Percentiles rank a stretch among this genome's conserved stretches.
phyloP scores from a whole-genome alignment of 257 asterid species.

The Solanum chaucha region DNA sequence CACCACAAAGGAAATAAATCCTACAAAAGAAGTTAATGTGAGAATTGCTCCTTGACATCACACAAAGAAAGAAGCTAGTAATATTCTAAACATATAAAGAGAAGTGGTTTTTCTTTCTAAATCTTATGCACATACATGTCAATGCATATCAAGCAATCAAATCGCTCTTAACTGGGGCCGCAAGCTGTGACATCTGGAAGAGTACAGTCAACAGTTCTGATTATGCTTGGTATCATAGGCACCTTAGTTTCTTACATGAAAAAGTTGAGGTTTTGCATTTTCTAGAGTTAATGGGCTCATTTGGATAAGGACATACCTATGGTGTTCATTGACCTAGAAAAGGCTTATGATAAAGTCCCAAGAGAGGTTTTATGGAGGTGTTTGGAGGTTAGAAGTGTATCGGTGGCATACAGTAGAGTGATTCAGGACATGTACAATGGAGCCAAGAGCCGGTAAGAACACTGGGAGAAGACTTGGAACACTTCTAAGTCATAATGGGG shows the following conservation, averaged over 20 bases:
- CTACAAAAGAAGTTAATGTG: neutral
- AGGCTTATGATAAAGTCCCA: neutral
- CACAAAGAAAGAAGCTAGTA: neutral
- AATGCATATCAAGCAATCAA: neutral
- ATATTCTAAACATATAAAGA: neutral
- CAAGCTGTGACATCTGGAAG: neutral
- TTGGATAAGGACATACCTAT: neutral
- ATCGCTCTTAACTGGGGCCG: neutral
- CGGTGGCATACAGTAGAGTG: neutral
- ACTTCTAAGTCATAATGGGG: neutral
- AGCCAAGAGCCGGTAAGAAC: neutral
- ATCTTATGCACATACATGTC: neutral
- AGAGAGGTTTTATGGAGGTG: neutral
- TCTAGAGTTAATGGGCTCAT: neutral
- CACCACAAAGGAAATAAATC: neutral
- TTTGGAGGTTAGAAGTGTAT: neutral
- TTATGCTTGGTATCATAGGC: neutral
- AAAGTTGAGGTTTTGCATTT: neutral
- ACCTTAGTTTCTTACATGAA: neutral
- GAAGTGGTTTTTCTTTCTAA: neutral
- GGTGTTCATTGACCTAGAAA: neutral
- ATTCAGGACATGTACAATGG: neutral
- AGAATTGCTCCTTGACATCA: neutral
- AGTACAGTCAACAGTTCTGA: neutral
- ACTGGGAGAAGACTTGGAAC: neutral